Evolutionary conservation across 352 stramenopile species (phyloP).

Genomic region (Blastocystis sp.): DNA sequence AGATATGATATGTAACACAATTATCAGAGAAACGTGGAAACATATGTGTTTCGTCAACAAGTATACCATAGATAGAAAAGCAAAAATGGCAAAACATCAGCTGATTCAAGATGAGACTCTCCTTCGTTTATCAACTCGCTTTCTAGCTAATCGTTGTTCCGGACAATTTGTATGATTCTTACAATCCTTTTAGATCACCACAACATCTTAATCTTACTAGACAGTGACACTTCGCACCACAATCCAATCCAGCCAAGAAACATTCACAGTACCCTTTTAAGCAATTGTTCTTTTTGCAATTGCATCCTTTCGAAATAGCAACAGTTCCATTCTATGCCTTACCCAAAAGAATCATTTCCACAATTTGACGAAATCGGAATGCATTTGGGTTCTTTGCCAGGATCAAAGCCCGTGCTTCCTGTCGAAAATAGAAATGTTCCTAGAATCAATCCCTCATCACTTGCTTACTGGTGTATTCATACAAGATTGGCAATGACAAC

Average conservation of each 20-base stretch:
- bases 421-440: neutral
- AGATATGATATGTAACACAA: neutral
- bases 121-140: neutral
- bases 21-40: neutral
- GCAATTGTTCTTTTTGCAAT: constrained; percentile 80
- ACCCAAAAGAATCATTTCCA: neutral
- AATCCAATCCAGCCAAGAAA: constrained; percentile 76
- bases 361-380: neutral
- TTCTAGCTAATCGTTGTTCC: neutral
- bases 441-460: constrained; percentile 13
- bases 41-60: neutral
- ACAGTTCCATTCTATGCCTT: constrained; percentile 63
- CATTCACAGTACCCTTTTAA: constrained; percentile 84
- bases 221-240: constrained; percentile 77
- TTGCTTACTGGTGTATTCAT: constrained; percentile 58
- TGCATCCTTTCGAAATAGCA: constrained; percentile 73
- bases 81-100: neutral
- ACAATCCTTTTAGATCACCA: neutral
- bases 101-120: neutral
- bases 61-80: neutral
- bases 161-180: neutral
- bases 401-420: constrained; percentile 67
- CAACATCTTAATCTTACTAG: constrained; percentile 64
- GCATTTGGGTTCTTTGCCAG: constrained; percentile 26
- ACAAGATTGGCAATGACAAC: constrained; percentile 64